These are phyloP conservation scores for Trypanosoma grayi DNA, from an alignment of 208 protist genomes.

Conservation along the genomic window DNA sequence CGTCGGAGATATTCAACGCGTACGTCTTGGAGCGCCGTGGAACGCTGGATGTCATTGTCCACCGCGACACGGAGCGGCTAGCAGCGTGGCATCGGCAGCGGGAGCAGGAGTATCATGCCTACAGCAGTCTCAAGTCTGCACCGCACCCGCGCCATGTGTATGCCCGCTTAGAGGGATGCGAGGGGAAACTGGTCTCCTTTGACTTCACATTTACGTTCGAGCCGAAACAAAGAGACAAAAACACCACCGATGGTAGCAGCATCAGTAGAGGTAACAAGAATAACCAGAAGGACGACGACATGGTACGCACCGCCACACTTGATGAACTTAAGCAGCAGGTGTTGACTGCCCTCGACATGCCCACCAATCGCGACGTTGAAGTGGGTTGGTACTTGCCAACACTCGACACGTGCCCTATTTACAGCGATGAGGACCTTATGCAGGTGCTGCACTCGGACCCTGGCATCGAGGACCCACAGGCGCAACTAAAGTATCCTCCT, in stretches of 20 bases:
- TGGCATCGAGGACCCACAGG: conserved; percentile 68
- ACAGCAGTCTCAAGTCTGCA: conserved; percentile 39
- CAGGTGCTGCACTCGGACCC: conserved; percentile 78
- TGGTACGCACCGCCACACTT: conserved; percentile 30
- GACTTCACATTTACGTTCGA: conserved; percentile 67
- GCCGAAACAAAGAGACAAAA: no score
- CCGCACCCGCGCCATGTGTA: conserved; percentile 83
- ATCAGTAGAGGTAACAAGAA: conserved; percentile 4
- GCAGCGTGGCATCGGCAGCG: conserved; percentile 67
- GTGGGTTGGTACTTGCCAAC: conserved; percentile 88
- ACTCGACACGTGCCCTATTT: conserved; percentile 77
- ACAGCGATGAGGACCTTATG: conserved; percentile 73
- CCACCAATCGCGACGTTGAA: conserved; percentile 55
- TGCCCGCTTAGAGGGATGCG: conserved; percentile 80
- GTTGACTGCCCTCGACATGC: conserved; percentile 52
- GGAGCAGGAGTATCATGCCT: conserved; percentile 73
- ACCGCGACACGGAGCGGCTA: conserved; percentile 58
- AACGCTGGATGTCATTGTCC: conserved; percentile 42
- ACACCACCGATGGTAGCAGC: no score
- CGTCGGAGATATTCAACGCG: conserved; percentile 74
- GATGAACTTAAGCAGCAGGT: conserved; percentile 43
- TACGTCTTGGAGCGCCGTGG: conserved; percentile 83
- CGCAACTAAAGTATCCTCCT: conserved; percentile 72
- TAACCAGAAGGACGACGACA: no score
- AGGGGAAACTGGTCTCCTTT: conserved; percentile 82